Evolutionary conservation across 2,329 filamentous ascomycete species (phyloP), one percentile per base, ranked within the genome.

Genomic region (Triangularia setosa): DNA sequence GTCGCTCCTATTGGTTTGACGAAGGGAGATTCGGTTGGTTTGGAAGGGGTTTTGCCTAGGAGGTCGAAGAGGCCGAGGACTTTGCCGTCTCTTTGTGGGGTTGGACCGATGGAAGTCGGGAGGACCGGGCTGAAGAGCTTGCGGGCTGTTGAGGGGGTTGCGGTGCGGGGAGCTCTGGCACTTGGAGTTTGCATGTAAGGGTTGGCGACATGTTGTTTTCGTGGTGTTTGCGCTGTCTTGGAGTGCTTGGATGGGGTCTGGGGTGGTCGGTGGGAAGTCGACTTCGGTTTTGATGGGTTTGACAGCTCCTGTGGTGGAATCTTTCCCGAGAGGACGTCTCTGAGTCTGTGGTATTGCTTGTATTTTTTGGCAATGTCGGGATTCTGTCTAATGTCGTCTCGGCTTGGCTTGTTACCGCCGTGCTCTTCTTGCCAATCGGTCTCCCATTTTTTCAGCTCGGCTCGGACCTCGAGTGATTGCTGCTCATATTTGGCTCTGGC

Each of bases 21-120:
- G 18, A 24, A 54, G 66, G 65, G 14, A 52, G 57, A 70, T 74
- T 77, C 77, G 28, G 77, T 67, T 21, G 65, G 70, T 16, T 71
- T 82, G 4, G 83, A 82, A 1, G 84, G 83, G 4, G 82, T 83
- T 30, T 78, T 81, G 25, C 80, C 78, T 7, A 92, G 78, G 11
- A 90, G 77, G 72, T 94, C 91, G 73, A 95, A 95, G 18, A 95
- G 78, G 4, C 91, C 90, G 2, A 95, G 80, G 0, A 93, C 88
- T 21, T 86, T 85, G 27, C 91, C 91, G 73, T 94, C 90, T 66
- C 87, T 87, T 72, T 94, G 91, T 2, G 91, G 91, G 12, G 91
- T 95, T 1, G 91, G 91, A 2, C 90, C 90, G 66, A 95, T 84
- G 0, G 82, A 84, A 4, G 84, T 87, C 2, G 85, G 84, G 11